Evolutionary conservation across 805 yeast species (phyloP).

Genomic region (Zygosaccharomyces rouxii): DNA sequence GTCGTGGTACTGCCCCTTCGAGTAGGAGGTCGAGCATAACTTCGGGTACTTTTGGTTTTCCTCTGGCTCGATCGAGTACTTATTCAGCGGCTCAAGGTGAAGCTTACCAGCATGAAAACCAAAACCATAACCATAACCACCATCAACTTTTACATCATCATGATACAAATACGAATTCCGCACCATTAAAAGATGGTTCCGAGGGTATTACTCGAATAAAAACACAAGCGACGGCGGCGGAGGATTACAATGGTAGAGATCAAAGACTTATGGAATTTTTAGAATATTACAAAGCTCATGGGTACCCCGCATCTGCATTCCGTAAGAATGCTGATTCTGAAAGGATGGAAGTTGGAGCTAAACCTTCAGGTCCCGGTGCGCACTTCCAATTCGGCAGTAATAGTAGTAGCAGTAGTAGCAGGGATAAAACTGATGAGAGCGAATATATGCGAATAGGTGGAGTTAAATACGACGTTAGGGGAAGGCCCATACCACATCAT

Average conservation of each 20-base stretch:
- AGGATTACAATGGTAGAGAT: slow-evolving; percentile 35
- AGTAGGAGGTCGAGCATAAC: slow-evolving; percentile 14
- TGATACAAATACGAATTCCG: neutral
- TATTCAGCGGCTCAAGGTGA: slow-evolving; percentile 14
- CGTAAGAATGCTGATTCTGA: slow-evolving; percentile 25
- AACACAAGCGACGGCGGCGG: neutral
- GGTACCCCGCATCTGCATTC: slow-evolving; percentile 25
- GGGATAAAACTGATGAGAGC: neutral
- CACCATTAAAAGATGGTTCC: slow-evolving; percentile 1
- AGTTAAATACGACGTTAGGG: slow-evolving; percentile 36
- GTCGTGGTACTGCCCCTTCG: slow-evolving; percentile 4
- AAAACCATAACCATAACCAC: neutral
- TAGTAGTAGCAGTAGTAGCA: neutral
- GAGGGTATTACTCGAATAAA: neutral
- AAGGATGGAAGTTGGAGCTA: slow-evolving; percentile 14
- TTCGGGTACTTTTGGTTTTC: slow-evolving; percentile 12
- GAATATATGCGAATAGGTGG: slow-evolving; percentile 16
- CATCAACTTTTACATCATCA: neutral
- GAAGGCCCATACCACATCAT: slow-evolving; percentile 50
- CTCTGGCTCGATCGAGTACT: slow-evolving; percentile 23
- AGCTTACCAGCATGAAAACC: slow-evolving; percentile 15
- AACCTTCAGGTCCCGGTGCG: slow-evolving; percentile 1
- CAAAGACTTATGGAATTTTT: slow-evolving; percentile 46
- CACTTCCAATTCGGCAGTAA: slow-evolving; percentile 20
- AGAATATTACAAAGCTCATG: slow-evolving; percentile 34